phyloP scores from a whole-genome alignment of 2,329 filamentous ascomycete genomes.

The Alternaria gaisen region DNA sequence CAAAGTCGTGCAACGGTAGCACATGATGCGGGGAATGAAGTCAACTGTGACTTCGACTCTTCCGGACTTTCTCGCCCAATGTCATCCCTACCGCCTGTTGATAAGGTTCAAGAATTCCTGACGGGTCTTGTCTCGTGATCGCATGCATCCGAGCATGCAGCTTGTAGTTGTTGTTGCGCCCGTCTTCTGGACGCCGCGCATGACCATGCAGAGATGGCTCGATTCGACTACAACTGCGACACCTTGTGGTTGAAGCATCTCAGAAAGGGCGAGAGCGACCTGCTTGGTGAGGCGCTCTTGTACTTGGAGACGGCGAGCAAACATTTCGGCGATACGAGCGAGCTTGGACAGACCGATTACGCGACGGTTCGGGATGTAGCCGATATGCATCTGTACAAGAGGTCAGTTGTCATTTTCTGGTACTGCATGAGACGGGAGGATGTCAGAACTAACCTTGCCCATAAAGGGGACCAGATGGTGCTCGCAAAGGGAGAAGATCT shows the following conservation, averaged over 20 bases:
- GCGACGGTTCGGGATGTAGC: conserved; percentile 90
- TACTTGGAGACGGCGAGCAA: conserved; percentile 89
- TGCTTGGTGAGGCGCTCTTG: conserved; percentile 97
- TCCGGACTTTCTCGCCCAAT: background rate
- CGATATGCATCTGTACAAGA: conserved; percentile 86
- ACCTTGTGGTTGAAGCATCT: conserved; percentile 90
- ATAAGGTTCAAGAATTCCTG: conserved; percentile 91
- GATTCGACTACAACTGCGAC: conserved; percentile 98
- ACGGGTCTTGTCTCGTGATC: conserved; percentile 88
- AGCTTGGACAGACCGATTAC: conserved; percentile 97
- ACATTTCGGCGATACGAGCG: conserved; percentile 96
- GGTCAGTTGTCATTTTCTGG: conserved; percentile 15
- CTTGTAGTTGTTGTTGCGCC: conserved; percentile 88
- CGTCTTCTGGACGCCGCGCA: conserved; percentile 97
- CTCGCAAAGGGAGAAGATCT: conserved; percentile 93
- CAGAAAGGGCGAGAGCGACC: conserved; percentile 90
- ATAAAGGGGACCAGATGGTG: conserved; percentile 97
- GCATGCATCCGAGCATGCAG: conserved; percentile 96
- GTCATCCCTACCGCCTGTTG: conserved; percentile 35
- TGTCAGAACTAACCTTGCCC: conserved; percentile 73
- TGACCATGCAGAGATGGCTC: conserved; percentile 97
- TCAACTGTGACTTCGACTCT: background rate
- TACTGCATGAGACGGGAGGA: background rate
- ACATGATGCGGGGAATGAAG: background rate
- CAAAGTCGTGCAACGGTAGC: background rate